Evolutionary conservation across 2,329 filamentous ascomycete species (phyloP), one percentile per base, ranked within the genome.

Genomic region (Thermothelomyces thermophilus): DNA sequence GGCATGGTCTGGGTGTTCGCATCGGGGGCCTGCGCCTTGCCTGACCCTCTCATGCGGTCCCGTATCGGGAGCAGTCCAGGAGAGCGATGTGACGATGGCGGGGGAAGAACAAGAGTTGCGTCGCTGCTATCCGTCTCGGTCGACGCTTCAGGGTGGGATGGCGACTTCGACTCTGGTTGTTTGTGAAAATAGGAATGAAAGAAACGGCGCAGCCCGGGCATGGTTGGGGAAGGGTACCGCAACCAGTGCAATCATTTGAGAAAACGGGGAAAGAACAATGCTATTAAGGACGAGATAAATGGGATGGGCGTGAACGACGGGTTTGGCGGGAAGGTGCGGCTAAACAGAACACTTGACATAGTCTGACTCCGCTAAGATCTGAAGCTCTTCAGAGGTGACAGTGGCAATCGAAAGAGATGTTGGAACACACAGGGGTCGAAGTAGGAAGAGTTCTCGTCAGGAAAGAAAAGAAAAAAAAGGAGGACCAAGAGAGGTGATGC

Each of bases 111-210:
- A 13, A 48, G 31, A 13, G 41, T 47, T 16, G 48, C 46, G 41
- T 54, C 48, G 49, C 53, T 53, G 53, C 53, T 51, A n/a, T 58
- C 57, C 19, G 56, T 59, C 45, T 55, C 58, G 17, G 50, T 52
- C n/a, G 55, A 46, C 45, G 48, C 48, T 36, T 56, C 50, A 16
- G 34, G 16, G n/a, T 46, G 56, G 30, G 42, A 43, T 16, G 54
- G 46, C 16, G 54, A 46, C 33, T 56, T 56, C 35, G 52, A 16
- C 5, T 43, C 44, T 34, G 47, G 41, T 35, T 54, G 44, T 34
- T 54, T 57, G 30, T 56, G 54, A 44, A 61, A 56, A 43, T 56
- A 61, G 4, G 56, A 57, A 35, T 41, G 49, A 50, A 61, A 55
- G 46, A 60, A 42, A 19, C 49, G 50, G 13, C 48, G 52, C 36